Conservation (phyloP, 345 rosid genomes). For the Bruguiera sexangula region DNA sequence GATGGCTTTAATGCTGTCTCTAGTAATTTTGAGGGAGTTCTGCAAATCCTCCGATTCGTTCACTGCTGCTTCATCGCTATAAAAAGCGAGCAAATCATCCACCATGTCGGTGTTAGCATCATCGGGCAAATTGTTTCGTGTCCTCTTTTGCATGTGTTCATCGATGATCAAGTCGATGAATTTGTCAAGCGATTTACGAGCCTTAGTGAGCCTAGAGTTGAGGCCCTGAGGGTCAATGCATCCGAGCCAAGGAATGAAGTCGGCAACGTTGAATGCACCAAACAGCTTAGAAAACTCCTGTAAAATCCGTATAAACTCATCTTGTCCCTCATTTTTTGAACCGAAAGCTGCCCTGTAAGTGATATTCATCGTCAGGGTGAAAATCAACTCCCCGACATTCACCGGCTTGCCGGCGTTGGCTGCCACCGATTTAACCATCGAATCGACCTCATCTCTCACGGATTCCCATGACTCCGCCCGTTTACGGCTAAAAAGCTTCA, state of each 20-base stretch:
- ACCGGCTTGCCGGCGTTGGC: slow-evolving; percentile 45
- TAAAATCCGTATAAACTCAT: slow-evolving; percentile 66
- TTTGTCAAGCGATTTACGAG: slow-evolving; percentile 60
- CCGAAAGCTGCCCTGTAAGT: slow-evolving; percentile 88
- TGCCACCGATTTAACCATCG: slow-evolving; percentile 37
- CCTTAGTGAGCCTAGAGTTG: slow-evolving; percentile 47
- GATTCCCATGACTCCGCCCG: slow-evolving; percentile 95
- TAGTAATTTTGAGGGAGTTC: slow-evolving; percentile 59
- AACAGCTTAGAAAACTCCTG: slow-evolving; percentile 94
- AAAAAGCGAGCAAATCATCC: slow-evolving; percentile 76
- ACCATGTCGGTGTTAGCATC: slow-evolving; percentile 71
- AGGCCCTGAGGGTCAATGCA: slow-evolving; percentile 77
- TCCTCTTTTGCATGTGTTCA: slow-evolving; percentile 59
- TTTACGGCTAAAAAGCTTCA: slow-evolving; percentile 88
- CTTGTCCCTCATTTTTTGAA: slow-evolving; percentile 55
- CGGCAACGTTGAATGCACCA: slow-evolving; percentile 87
- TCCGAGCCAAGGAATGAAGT: slow-evolving; percentile 66
- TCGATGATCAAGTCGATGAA: slow-evolving; percentile 79
- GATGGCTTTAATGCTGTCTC: slow-evolving; percentile 82
- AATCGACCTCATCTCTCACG: slow-evolving; percentile 78
- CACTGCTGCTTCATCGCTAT: slow-evolving; percentile 57
- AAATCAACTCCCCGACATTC: slow-evolving; percentile 74
- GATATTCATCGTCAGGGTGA: slow-evolving; percentile 66
- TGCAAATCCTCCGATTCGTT: slow-evolving; percentile 52
- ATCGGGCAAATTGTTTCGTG: slow-evolving; percentile 11